These are phyloP conservation scores for Avicennia marina DNA, from an alignment of 257 asterid species.

Conservation along the genomic window DNA sequence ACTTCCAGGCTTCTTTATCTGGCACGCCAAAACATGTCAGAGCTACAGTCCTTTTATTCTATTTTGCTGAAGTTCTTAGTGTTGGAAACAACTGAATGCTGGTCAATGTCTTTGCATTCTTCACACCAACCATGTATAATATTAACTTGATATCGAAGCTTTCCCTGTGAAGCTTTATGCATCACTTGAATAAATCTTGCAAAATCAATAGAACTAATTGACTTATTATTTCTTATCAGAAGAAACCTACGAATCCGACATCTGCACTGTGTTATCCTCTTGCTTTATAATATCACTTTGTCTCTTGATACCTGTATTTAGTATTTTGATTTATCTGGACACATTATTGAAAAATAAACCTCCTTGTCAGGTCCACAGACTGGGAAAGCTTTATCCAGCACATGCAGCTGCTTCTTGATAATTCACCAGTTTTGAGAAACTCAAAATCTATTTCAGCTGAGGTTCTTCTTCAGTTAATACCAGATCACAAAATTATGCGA, in stretches of 20 bases:
- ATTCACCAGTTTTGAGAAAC: conserved; percentile 61
- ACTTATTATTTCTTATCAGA: neutral
- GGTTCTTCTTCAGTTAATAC: conserved; percentile 42
- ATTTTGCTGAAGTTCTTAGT: neutral
- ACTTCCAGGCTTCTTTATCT: conserved; percentile 86
- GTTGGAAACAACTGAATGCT: neutral
- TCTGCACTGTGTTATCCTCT: too few species aligned
- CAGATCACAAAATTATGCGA: conserved; percentile 31
- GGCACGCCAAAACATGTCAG: conserved; percentile 97
- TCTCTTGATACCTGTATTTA: conserved; percentile 1
- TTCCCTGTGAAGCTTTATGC: conserved; percentile 9
- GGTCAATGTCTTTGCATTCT: too few species aligned
- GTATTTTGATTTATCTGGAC: neutral
- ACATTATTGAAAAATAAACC: neutral
- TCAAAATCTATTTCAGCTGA: conserved; percentile 39
- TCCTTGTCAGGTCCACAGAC: conserved; percentile 46
- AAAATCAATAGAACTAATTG: neutral
- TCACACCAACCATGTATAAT: too few species aligned
- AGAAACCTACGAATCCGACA: neutral
- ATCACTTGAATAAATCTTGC: conserved; percentile 9
- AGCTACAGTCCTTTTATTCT: conserved; percentile 32
- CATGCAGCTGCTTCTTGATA: conserved; percentile 55
- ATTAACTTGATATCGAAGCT: too few species aligned
- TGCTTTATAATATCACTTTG: too few species aligned
- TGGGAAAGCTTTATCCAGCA: conserved; percentile 68